Conservation (phyloP, 73 alveolate species). For the Paramecium tetraurelia region DNA sequence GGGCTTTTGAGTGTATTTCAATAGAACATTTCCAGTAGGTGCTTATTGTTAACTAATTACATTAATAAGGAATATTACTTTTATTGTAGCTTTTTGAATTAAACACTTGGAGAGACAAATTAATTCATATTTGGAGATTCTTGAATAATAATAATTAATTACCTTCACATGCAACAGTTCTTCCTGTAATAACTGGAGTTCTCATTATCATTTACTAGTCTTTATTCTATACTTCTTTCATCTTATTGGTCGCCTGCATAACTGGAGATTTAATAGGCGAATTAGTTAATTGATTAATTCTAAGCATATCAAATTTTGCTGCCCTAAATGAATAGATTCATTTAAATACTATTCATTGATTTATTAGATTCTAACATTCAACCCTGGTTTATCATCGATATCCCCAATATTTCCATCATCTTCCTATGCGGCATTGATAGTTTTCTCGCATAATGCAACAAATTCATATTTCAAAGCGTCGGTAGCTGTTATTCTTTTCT, state of each 20-base stretch:
- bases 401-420: constrained; percentile 44
- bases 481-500: constrained; percentile 33
- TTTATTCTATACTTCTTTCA: background rate
- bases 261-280: constrained; percentile 47
- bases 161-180: constrained; percentile 19
- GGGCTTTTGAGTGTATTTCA: constrained; percentile 8
- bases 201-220: constrained; percentile 25
- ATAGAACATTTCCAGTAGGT: constrained; percentile 1
- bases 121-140: constrained; percentile 26
- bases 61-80: background rate
- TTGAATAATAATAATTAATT: background rate
- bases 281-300: constrained; percentile 38
- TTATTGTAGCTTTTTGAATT: background rate
- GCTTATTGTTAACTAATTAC: background rate
- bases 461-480: background rate
- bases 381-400: background rate
- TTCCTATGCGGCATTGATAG: background rate
- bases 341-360: background rate
- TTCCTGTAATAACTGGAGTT: constrained; percentile 41
- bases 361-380: background rate
- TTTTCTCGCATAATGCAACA: background rate
- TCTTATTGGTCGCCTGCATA: constrained; percentile 22
- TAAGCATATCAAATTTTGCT: constrained; percentile 34
- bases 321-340: background rate
- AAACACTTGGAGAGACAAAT: constrained; percentile 44